Evolutionary conservation across 2,329 filamentous ascomycete species (phyloP), one percentile per base, ranked within the genome.

Genomic region (Neofusicoccum ribis): DNA sequence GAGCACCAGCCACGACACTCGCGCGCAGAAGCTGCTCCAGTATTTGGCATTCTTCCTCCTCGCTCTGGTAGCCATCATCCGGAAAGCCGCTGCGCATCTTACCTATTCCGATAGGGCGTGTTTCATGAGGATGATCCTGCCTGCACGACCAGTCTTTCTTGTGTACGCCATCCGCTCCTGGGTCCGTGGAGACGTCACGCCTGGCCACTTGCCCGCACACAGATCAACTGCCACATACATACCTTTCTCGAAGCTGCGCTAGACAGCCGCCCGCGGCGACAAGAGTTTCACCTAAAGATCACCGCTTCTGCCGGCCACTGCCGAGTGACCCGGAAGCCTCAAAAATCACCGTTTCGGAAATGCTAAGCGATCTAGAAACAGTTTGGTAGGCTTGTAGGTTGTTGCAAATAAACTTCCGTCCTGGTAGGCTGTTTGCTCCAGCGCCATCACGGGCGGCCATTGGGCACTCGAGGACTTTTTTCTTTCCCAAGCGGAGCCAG

Each of bases 341-440:
- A 59, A 17, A 46, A 20, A 46, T 59, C 54, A 46, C 39, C 54
- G 41, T 59, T 59, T 59, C 54, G 54, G 54, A 44, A 43, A 44
- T 34, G 54, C 54, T 59, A 44, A 46, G 54, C 54, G 41, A 56
- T 56, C 54, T 59, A 46, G 54, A 59, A 59, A 59, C 54, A 44
- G 54, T 59, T 46, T 59, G 54, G 52, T 59, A 59, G 54, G 2
- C 54, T 59, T 44, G 54, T 59, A 46, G 49, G 49, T 44, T 63
- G 60, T 63, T 63, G 60, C 60, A 63, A 63, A 63, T 63, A 63
- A 44, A 63, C 60, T 63, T 63, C 60, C 60, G 60, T 44, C 60
- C 44, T 12, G 41, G n/a, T 27, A 39, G 15, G 54, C 54, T 34
- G 20, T 15, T 34, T 20, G 44, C n/a, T 34, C 39, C 39, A 59